Evolutionary conservation across 176 grass and related monocot genomes (phyloP).

Genomic region (Zizania latifolia): DNA sequence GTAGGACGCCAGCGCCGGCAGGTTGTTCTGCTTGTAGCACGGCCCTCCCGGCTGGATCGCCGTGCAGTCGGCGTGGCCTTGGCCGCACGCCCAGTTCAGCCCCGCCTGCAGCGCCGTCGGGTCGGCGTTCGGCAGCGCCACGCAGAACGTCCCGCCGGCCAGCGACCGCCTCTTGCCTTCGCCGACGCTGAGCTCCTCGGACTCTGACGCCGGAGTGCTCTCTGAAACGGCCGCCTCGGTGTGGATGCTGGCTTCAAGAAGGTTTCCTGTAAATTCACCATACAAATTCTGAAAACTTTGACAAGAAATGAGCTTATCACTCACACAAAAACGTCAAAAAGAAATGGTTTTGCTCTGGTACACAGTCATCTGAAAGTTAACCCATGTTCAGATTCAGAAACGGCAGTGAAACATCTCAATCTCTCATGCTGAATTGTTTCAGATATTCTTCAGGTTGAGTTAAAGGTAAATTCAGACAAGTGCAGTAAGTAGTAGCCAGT

Average conservation of each 20-base stretch:
- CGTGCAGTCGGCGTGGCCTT: constrained; percentile 60
- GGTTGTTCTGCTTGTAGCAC: constrained; percentile 68
- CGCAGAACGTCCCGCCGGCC: constrained; percentile 54
- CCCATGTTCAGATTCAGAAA: background rate
- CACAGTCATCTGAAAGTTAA: background rate
- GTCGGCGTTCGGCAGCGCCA: constrained; percentile 54
- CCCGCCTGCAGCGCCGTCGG: constrained; percentile 44
- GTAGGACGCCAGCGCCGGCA: constrained; percentile 69
- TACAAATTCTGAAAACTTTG: background rate
- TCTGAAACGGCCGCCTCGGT: background rate
- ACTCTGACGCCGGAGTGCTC: background rate
- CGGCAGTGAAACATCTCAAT: background rate
- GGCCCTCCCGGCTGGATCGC: constrained; percentile 55
- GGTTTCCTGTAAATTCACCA: background rate
- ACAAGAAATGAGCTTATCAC: background rate
- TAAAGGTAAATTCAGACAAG: background rate
- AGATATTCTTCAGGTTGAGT: background rate
- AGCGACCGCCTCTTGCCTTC: constrained; percentile 31
- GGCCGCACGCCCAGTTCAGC: constrained; percentile 71
- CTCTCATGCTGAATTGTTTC: background rate
- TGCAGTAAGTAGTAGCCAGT: background rate
- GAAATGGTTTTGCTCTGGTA: background rate
- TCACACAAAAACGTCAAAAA: background rate
- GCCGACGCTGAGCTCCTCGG: background rate
- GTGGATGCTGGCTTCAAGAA: background rate